Conservation (phyloP, 345 rosid genomes). For the Hibiscus mutabilis region DNA sequence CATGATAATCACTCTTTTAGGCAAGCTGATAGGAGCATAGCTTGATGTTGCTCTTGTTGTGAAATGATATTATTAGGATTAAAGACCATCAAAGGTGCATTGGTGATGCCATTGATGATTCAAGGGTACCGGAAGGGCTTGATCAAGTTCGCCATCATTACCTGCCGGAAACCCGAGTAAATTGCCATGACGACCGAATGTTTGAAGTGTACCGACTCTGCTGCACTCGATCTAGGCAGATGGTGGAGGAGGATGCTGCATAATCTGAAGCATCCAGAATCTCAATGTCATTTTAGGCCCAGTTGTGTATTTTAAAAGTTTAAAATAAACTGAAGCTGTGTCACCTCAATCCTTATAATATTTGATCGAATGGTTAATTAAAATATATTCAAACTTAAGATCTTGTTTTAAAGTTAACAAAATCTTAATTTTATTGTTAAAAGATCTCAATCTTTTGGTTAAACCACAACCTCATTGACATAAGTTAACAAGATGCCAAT, state of each 20-base stretch:
- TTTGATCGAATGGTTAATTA: too few relatives aligned
- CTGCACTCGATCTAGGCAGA: background rate
- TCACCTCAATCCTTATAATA: too few relatives aligned
- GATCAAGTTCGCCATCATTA: constrained; percentile 70
- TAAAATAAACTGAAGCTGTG: too few relatives aligned
- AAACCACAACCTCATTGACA: too few relatives aligned
- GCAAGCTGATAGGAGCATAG: background rate
- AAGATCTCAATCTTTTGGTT: too few relatives aligned
- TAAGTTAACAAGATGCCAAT: too few relatives aligned
- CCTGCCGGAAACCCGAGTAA: constrained; percentile 58
- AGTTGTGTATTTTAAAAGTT: background rate
- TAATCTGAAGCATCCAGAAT: background rate
- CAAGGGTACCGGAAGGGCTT: constrained; percentile 80
- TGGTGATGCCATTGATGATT: constrained; percentile 44
- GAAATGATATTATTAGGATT: background rate
- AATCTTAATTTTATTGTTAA: too few relatives aligned
- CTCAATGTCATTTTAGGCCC: background rate
- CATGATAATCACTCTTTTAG: background rate
- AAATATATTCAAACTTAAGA: too few relatives aligned
- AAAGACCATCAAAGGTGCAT: background rate
- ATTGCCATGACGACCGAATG: background rate
- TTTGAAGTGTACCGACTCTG: background rate
- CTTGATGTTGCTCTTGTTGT: background rate
- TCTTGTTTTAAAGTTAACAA: too few relatives aligned
- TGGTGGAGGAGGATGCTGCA: background rate